Evolutionary conservation across 768 basidiomycete species (phyloP), one percentile per base, ranked within the genome.

Genomic region (Rhodotorula babjevae): DNA sequence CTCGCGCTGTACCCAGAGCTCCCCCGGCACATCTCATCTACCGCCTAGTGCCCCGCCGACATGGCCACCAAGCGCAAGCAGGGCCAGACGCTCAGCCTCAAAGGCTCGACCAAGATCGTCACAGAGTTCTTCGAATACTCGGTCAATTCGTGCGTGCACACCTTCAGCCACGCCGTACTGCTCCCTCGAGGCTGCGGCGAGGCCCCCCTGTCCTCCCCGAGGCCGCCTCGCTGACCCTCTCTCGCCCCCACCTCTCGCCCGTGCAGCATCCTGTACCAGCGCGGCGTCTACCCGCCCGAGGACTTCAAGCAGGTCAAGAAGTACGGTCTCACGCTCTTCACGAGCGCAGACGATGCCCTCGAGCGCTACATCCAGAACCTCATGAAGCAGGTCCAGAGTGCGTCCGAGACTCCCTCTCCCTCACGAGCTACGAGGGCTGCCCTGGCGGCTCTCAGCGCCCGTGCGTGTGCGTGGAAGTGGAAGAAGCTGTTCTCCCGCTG

Each of bases 81-180:
- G 62, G 55, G 58, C 3, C 74, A 83, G 65, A 82, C 82, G 49
- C 95, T 98, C 76, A 94, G 92, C 1, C 89, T 99, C 81, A 96
- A 97, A 79, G 96, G 96, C 5, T 95, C 93, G 0, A 92, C 93
- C 5, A 85, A 87, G 53, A 85, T 97, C 29, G 95, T 98, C 68
- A 95, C 93, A 0, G 96, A 99, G 78, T 98, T 99, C 85, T 98
- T 99, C 85, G 97, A 97, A 83, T 98, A 93, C 82, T 90, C 92
- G n/a, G 92, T 93, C 76, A 96, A 96, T 84, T 93, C 90, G 93
- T 93, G 78, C 75, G 90, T 84, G 49, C 57, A 47, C 59, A 1
- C 5, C 60, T 31, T 52, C 21, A 27, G 50, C 50, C 3, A 18
- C 47, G 9, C 10, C 42, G 14, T 42, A 14, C 42, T 8, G 42